Evolutionary conservation across 305 asterid genomes (phyloP).

Genomic region (Caryopteris hybrid): DNA sequence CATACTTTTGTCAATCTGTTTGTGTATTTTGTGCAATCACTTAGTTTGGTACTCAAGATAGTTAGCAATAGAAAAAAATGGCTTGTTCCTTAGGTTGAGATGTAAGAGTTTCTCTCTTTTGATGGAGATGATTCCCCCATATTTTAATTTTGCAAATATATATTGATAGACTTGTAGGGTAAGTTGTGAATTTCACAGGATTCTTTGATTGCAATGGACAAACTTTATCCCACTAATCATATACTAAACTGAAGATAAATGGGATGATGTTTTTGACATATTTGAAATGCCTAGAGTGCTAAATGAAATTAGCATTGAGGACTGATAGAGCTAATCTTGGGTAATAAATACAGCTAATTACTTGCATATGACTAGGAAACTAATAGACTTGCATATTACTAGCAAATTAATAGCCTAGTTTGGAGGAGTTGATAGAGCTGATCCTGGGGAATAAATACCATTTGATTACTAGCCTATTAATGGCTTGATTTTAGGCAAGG

Average conservation of each 20-base stretch:
- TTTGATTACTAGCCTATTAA: no score
- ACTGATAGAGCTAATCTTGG: no score
- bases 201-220: not conserved
- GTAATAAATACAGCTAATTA: no score
- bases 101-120: not conserved
- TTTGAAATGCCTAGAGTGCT: not conserved
- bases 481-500: no score
- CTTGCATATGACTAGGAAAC: no score
- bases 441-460: no score
- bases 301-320: not conserved
- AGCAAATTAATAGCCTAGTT: no score
- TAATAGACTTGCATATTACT: no score
- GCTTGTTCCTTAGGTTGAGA: not conserved
- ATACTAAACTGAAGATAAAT: not conserved
- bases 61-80: not conserved
- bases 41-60: not conserved
- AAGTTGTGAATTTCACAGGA: slow-evolving; percentile 2
- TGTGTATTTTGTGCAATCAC: not conserved
- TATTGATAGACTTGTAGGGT: not conserved
- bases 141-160: not conserved
- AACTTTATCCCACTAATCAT: not conserved
- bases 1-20: not conserved
- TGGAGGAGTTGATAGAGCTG: no score
- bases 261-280: not conserved
- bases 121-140: not conserved